Base-by-base conservation (phyloP, 2,329 filamentous ascomycete genomes). In the Claviceps africana region DNA sequence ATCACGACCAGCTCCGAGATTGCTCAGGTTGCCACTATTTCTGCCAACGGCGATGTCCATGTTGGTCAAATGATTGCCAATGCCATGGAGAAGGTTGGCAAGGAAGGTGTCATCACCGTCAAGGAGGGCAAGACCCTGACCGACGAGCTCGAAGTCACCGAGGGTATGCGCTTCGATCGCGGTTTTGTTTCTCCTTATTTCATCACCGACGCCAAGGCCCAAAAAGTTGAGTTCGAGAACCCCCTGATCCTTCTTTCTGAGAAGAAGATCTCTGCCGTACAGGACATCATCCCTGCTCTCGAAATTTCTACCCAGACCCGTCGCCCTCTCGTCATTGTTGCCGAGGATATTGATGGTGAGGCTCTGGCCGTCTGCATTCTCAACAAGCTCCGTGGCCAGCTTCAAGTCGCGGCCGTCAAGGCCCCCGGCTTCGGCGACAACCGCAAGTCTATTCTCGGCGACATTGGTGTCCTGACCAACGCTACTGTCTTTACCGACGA, bases 181-280 rank as follows among this genome's bases (percentile, higher is more conserved):
- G 93, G 93, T 57, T 98, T 86, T 72, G 91, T 95, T 68, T 98
- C 93, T 28, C 90, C 93, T 62, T 98, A 98, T 84, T 98, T 98
- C 80, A 98, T 98, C 78, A 98, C 93, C 76, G 93, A 98, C 67
- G 76, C 89, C 81, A 98, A 98, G 85, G 72, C 90, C 55, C 89
- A 95, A 72, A 98, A 98, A 83, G 90, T 97, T 54, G 93, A 98
- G 76, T 98, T 98, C 61, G 93, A 98, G 83, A 97, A 98, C 82
- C 93, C 93, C 59, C 75, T 98, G 67, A 93, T 98, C 70, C 86
- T 98, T 49, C 87, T 98, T 52, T 97, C 93, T 9, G 93, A 98
- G 83, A 97, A 96, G 87, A 98, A 98, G 85, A 98, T 98, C 73
- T 98, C 93, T 50, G 88, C 90, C 55, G 93, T 97, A 55, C 91